Conservation (phyloP, 116 monocot species). For the Zostera marina region DNA sequence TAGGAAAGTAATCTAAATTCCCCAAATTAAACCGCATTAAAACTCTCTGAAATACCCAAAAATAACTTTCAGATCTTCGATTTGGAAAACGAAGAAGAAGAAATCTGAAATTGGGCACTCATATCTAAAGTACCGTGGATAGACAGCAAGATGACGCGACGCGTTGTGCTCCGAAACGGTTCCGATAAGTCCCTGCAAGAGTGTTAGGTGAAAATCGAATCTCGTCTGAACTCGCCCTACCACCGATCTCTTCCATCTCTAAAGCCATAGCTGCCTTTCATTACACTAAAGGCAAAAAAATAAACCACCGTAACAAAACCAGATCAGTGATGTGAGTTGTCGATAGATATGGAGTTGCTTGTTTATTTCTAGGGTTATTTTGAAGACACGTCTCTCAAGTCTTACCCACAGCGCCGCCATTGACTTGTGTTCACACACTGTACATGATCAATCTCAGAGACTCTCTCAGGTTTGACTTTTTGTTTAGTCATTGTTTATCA, state of each 20-base stretch:
- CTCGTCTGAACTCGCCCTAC: not conserved
- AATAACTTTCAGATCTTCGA: too few relatives aligned
- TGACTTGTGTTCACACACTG: too few relatives aligned
- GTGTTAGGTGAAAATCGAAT: conserved; percentile 14
- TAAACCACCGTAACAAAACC: not conserved
- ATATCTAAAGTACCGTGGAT: conserved; percentile 8
- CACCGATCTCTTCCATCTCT: conserved; percentile 1
- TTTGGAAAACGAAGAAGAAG: too few relatives aligned
- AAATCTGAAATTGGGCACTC: conserved; percentile 15
- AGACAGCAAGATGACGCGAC: conserved; percentile 7
- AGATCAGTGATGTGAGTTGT: not conserved
- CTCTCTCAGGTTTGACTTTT: too few relatives aligned
- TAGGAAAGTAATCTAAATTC: too few relatives aligned
- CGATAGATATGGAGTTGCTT: not conserved
- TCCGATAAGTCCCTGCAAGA: conserved; percentile 17
- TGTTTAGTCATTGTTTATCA: too few relatives aligned
- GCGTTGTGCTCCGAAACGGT: conserved; percentile 7
- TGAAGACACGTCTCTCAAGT: not conserved
- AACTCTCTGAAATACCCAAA: not conserved
- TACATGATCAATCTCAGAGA: too few relatives aligned
- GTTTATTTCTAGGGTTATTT: not conserved
- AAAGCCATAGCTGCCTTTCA: conserved; percentile 1
- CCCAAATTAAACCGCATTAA: too few relatives aligned
- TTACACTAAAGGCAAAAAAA: not conserved
- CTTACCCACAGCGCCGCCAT: too few relatives aligned